Percentiles rank a stretch among this genome's conserved stretches.
Conservation (phyloP, 345 rosid species). For the Erucastrum elatum region DNA sequence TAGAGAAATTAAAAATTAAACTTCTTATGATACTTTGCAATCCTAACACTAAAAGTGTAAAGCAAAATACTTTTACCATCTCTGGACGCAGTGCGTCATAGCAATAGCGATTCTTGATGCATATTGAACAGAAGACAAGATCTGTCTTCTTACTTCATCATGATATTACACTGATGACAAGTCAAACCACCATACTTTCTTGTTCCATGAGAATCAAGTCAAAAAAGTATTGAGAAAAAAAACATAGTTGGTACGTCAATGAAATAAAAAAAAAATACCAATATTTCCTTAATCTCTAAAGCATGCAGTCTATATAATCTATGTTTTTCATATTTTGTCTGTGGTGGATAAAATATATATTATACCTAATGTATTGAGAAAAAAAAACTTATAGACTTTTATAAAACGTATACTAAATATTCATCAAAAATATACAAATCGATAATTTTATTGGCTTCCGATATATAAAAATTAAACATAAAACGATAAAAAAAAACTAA, state of each 20-base stretch:
- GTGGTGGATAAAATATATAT: not conserved
- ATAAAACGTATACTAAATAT: not conserved
- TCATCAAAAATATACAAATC: not conserved
- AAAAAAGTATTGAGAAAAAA: no score
- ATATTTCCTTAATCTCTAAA: not conserved
- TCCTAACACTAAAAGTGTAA: not conserved
- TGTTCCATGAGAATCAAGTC: no score
- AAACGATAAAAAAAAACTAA: no score
- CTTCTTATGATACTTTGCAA: not conserved
- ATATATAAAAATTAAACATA: no score
- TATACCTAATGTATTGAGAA: not conserved
- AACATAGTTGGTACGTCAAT: no score
- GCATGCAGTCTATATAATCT: not conserved
- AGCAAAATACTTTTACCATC: conserved; percentile 17
- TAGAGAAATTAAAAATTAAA: not conserved
- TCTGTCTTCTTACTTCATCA: not conserved
- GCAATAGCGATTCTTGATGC: conserved; percentile 24
- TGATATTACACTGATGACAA: conserved; percentile 34
- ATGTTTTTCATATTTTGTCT: not conserved
- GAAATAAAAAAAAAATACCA: not conserved
- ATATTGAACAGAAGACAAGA: conserved; percentile 26
- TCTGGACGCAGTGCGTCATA: conserved; percentile 21
- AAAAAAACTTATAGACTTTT: not conserved
- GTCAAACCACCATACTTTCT: conserved; percentile 9
- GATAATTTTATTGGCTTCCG: not conserved